Percentiles rank a stretch among this genome's conserved stretches.
Evolutionary conservation across 2,329 filamentous ascomycete genomes (phyloP).

Genomic region (Hypoxylon sp.): DNA sequence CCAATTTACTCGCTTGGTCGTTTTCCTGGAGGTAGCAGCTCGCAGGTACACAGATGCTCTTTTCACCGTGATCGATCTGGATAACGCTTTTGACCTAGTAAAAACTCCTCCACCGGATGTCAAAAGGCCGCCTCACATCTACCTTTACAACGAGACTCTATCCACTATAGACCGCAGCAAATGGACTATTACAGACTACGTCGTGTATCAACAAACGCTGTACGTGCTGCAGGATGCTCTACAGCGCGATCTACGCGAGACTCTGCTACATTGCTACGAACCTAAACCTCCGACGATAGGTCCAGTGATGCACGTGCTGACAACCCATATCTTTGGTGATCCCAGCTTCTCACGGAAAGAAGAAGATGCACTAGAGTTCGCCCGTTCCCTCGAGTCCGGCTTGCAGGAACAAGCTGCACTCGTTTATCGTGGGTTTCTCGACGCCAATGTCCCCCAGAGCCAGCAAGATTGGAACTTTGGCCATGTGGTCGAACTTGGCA

Average conservation of each 20-base stretch:
- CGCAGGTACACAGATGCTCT: conserved; percentile 89
- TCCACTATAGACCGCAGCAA: conserved; percentile 68
- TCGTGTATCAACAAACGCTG: conserved; percentile 80
- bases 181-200: conserved; percentile 78
- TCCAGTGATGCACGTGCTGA: conserved; percentile 81
- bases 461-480: conserved; percentile 90
- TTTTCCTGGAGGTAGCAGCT: conserved; percentile 85
- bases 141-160: conserved; percentile 64
- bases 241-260: conserved; percentile 86
- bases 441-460: conserved; percentile 82
- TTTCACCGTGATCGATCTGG: conserved; percentile 82
- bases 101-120: conserved; percentile 77
- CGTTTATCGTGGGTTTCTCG: conserved; percentile 83
- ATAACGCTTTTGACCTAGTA: conserved; percentile 83
- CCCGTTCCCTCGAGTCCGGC: conserved; percentile 77
- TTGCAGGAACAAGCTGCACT: conserved; percentile 79
- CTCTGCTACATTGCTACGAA: conserved; percentile 91
- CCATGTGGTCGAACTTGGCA: conserved; percentile 89
- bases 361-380: conserved; percentile 79
- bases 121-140: conserved; percentile 71
- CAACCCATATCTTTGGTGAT: conserved; percentile 85
- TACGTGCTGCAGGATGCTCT: conserved; percentile 82
- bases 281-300: conserved; percentile 86
- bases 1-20: conserved; percentile 80
- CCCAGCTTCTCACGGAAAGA: conserved; percentile 77